Base-by-base conservation (phyloP, 208 protist genomes). In the Crithidia sp. region DNA sequence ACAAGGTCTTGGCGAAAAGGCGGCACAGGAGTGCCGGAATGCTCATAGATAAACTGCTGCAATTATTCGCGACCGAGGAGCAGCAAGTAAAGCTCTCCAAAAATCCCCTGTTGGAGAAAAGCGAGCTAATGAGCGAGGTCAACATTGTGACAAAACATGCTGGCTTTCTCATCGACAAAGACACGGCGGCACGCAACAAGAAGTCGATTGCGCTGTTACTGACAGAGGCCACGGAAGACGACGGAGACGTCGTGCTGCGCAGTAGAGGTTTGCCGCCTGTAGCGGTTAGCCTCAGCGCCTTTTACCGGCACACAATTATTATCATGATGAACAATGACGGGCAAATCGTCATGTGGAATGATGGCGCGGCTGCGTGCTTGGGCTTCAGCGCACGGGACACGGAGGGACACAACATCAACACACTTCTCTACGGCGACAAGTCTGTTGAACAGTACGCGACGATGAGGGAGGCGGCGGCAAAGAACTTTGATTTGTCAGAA, bases 351-450 rank as follows among this genome's bases (percentile, higher is more conserved):
- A 68, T 88, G 61, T 89, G 79, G 82, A 84, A 79, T 58, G 87
- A 89, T 67, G 87, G 82, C n/a, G 84, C 80, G 12, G 74, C 67
- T 12, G 53, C 71, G 19, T 78, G 74, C 43, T 79, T 82, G 40
- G 84, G 82, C 5, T 92, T 89, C 63, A 86, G 68, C 49, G 73
- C 80, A 5, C 77, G 77, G 55, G 84, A 92, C 55, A 83, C 79
- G 0, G 84, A 88, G 59, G 87, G 84, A 19, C 82, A 83, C 61
- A 83, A 92, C 63, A 84, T 92, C 57, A 82, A 65, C 62, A 78
- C 74, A n/a, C 69, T 92, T 41, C 81, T 92, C 16, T 89, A 79
- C 43, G 87, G 87, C 44, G 84, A 87, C 14, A 84, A 83, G 47
- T 85, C 87, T 2, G 69, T 92, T 12, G 78, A 89, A 28, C 71